Base-by-base conservation (phyloP, 495 filamentous ascomycete genomes). In the Oidiodendron maius region DNA sequence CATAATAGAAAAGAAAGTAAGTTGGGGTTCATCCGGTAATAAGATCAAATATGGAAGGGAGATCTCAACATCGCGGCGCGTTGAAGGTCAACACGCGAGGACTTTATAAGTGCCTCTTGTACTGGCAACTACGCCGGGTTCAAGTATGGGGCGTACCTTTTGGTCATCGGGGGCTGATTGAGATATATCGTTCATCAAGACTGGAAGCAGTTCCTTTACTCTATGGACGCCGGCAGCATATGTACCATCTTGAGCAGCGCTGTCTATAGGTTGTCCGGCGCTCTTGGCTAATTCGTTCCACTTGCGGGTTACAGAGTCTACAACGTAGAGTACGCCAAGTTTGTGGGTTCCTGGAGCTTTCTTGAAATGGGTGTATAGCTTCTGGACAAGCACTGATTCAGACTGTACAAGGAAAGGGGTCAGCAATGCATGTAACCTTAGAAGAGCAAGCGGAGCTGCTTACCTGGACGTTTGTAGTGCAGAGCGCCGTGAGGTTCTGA, bases 241-340 rank as follows among this genome's bases (percentile, higher is more conserved):
- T 39, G 91, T 96, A 53, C 93, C 93, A 71, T 95, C 87, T 51
- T 79, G 76, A 48, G 89, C 86, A 60, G 78, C 72, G 57, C 75
- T 78, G 62, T 83, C 86, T 61, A 89, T 74, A 48, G 82, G 72
- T 65, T 97, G 89, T 51, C 87, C 87, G 52, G 83, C 77, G 56
- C 81, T 81, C 67, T 88, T 90, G 53, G 93, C 94, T 65, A 87
- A 84, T 66, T 98, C 91, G 79, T 95, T 80, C 90, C 94, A 98
- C 71, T 91, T 89, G 69, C 93, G 87, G 65, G 89, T 90, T 83
- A 98, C 90, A 77, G 91, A 95, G 78, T 98, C 94, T 94, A 98
- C 88, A 72, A 97, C 90, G 83, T 98, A 98, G 72, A 98, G 83
- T 62, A 96, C 90, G 68, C 93, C 93, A 72, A 98, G 75, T 72